phyloP scores from a whole-genome alignment of 192 early-diverging fungal genomes.

The Geosiphon pyriformis region DNA sequence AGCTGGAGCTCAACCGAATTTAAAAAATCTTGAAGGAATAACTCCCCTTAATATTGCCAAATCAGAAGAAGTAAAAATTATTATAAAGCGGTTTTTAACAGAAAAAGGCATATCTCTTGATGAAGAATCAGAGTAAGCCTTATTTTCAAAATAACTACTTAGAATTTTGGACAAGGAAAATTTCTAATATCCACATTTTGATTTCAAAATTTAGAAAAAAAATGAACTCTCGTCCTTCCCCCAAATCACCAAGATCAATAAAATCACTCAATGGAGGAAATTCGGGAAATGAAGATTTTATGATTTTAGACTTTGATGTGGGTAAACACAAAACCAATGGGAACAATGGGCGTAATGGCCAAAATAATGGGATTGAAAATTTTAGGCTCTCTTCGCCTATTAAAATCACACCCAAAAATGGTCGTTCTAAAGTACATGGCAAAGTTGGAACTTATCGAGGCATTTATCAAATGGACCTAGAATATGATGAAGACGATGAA shows the following conservation, averaged over 20 bases:
- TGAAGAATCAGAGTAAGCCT: neutral
- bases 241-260: neutral
- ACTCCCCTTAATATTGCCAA: slow-evolving; percentile 10
- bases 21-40: slow-evolving; percentile 15
- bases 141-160: no score
- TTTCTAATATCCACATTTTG: no score
- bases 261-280: neutral
- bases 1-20: slow-evolving; percentile 33
- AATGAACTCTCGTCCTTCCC: neutral
- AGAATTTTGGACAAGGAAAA: no score
- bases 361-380: neutral
- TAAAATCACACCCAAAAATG: neutral
- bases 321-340: no score
- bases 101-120: neutral
- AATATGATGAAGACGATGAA: neutral
- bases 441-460: neutral
- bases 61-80: slow-evolving; percentile 1
- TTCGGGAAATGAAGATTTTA: no score
- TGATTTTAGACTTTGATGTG: no score
- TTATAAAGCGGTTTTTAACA: neutral
- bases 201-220: neutral
- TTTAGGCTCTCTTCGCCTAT: neutral
- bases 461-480: neutral
- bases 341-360: neutral
- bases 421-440: neutral